Percentiles rank a stretch among this genome's conserved stretches.
Conservation (phyloP, 1,284 basidiomycete genomes). For the Sphagnurus paluster region DNA sequence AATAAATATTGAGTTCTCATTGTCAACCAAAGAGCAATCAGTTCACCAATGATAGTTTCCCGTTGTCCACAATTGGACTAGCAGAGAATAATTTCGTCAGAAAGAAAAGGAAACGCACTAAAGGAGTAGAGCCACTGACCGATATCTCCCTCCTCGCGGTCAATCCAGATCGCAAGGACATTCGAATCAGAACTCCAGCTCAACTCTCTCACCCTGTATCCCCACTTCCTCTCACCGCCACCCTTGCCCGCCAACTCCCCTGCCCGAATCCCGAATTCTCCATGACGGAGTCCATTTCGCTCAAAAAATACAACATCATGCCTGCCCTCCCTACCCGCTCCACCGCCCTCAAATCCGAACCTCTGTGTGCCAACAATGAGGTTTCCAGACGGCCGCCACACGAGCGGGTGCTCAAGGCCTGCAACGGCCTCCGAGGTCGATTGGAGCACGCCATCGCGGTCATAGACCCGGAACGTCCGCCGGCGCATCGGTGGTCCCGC, state of each 20-base stretch:
- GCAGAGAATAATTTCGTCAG: constrained; percentile 1
- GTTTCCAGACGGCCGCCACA: constrained; percentile 90
- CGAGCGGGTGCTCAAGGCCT: constrained; percentile 80
- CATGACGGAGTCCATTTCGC: constrained; percentile 90
- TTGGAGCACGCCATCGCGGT: constrained; percentile 77
- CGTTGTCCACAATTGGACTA: constrained; percentile 93
- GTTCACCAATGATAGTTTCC: constrained; percentile 93
- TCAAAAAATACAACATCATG: constrained; percentile 96
- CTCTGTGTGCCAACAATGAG: constrained; percentile 84
- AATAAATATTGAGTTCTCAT: constrained; percentile 8
- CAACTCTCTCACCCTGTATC: constrained; percentile 74
- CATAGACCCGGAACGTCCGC: constrained; percentile 79
- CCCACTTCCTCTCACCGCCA: constrained; percentile 44
- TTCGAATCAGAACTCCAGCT: constrained; percentile 90
- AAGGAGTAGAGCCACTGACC: constrained; percentile 44
- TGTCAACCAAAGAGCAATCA: not conserved
- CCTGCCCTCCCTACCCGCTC: constrained; percentile 64
- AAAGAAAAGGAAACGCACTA: constrained; percentile 1
- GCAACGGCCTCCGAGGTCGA: constrained; percentile 84
- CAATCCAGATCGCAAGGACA: constrained; percentile 85
- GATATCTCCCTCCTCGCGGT: constrained; percentile 64
- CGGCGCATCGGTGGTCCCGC: constrained; percentile 24
- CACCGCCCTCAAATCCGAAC: constrained; percentile 75
- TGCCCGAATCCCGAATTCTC: constrained; percentile 76
- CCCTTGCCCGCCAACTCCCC: constrained; percentile 30